phyloP scores from a whole-genome alignment of 2,329 filamentous ascomycete genomes.

The Pseudogymnoascus sp. region DNA sequence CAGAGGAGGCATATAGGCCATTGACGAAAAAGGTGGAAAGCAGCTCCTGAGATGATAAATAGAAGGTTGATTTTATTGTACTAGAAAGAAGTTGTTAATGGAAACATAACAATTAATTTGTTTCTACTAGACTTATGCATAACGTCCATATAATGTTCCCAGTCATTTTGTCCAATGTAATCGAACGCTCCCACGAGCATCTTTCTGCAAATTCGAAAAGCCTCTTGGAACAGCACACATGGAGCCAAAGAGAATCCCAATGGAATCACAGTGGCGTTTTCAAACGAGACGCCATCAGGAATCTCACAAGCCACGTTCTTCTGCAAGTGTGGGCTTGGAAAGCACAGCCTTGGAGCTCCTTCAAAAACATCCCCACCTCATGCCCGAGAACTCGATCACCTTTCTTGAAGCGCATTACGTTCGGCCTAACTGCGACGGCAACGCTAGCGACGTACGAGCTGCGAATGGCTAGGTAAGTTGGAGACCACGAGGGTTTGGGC shows the following conservation, averaged over 20 bases:
- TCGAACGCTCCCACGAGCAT: constrained; percentile 29
- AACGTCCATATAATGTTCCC: constrained; percentile 27
- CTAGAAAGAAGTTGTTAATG: neutral
- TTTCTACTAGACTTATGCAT: constrained; percentile 24
- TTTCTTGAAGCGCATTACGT: constrained; percentile 37
- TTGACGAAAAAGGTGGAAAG: constrained; percentile 11
- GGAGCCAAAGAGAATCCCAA: constrained; percentile 30
- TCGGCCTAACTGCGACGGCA: constrained; percentile 44
- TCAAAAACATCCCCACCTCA: constrained; percentile 12
- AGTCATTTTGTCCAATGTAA: constrained; percentile 24
- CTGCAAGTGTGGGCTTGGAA: constrained; percentile 31
- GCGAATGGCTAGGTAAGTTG: constrained; percentile 35
- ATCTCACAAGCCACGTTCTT: constrained; percentile 26
- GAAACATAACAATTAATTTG: constrained; percentile 18
- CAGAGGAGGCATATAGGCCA: constrained; percentile 32
- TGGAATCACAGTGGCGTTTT: constrained; percentile 29
- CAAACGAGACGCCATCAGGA: constrained; percentile 28
- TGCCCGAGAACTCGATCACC: constrained; percentile 45
- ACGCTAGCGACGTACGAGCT: constrained; percentile 51
- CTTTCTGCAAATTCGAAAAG: constrained; percentile 23
- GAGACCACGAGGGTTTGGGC: neutral
- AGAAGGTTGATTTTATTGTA: neutral
- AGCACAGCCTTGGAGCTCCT: constrained; percentile 21
- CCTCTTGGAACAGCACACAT: constrained; percentile 27
- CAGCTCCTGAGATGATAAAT: neutral